These are phyloP conservation scores for Cyclotella distinguenda DNA, from an alignment of 108 stramenopile species.

Conservation along the genomic window DNA sequence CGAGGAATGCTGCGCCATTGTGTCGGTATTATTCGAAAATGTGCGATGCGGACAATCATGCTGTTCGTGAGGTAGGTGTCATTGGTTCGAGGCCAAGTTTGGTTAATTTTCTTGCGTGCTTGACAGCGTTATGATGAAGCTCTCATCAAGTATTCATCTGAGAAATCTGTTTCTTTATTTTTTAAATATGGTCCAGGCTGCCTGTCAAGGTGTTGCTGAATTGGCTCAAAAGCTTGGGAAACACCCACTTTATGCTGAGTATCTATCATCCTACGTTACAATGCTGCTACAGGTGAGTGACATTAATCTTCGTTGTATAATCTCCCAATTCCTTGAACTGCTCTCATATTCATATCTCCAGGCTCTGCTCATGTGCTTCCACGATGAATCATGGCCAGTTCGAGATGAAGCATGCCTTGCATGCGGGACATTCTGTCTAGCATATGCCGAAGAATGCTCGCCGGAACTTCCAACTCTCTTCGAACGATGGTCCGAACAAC, in stretches of 20 bases:
- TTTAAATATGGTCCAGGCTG: constrained; percentile 38
- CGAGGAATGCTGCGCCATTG: constrained; percentile 74
- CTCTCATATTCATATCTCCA: constrained; percentile 30
- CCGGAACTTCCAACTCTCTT: constrained; percentile 81
- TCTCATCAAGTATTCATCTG: no score
- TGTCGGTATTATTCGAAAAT: constrained; percentile 91
- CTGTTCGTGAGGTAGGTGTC: constrained; percentile 84
- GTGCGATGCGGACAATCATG: constrained; percentile 93
- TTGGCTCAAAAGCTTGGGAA: constrained; percentile 84
- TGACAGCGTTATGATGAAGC: no score
- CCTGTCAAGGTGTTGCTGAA: constrained; percentile 95
- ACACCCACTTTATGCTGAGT: constrained; percentile 40
- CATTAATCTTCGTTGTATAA: not conserved
- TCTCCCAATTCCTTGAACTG: not conserved
- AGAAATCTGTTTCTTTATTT: no score
- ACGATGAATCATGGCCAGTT: constrained; percentile 98
- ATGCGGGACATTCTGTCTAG: constrained; percentile 84
- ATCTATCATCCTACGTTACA: constrained; percentile 71
- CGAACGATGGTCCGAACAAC: constrained; percentile 90
- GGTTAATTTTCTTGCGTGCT: no score
- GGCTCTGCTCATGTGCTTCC: constrained; percentile 95
- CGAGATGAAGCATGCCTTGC: constrained; percentile 96
- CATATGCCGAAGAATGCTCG: constrained; percentile 86
- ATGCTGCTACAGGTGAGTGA: constrained; percentile 55
- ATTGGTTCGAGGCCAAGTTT: no score